Evolutionary conservation across 345 rosid genomes (phyloP), one percentile per base, ranked within the genome.

Genomic region (Citrus sinensis): DNA sequence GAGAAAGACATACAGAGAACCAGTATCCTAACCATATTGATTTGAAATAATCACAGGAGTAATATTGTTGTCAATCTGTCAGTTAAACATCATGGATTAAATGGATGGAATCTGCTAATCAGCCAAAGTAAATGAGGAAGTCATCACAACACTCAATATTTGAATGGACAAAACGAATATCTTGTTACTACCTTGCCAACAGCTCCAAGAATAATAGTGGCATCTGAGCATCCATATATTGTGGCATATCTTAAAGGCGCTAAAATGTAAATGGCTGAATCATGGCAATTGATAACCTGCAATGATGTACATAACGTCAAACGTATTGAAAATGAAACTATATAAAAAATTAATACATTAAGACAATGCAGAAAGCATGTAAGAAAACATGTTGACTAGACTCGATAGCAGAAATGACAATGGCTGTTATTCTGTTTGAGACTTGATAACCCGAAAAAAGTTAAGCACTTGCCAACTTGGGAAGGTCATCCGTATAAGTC

Each of bases 281-380:
- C 99, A 73, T 97, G 98, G 86, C 99, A 94, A 85, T 97, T 94
- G 81, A 92, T 85, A 81, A 97, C 97, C 99, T 97, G 90, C 76
- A 85, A 70, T 77, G 51, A 83, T 46, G 77, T 27, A 75, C 56
- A 73, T 37, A 80, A 79, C 39, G 51, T 32, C 61, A 39, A 37
- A 71, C 65, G 25, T 32, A 34, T 34, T 63, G 67, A 68, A 77
- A 67, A 34, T 70, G 32, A 17, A 62, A 51, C 37, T 56, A 80
- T 10, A 68, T 19, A 59, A 83, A 29, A 29, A 16, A 39, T 25
- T 73, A 56, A 32, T 40, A 62, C 29, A 74, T 64, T 29, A 49
- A 60, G 24, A 69, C 30, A 11, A 63, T 67, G 27, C n/a, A 24
- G n/a, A 30, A 46, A 22, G 32, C 40, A 75, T 20, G n/a, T 46